These are phyloP conservation scores for Trichosporon ovoides DNA, from an alignment of 1,284 basidiomycete genomes.

Conservation along the genomic window DNA sequence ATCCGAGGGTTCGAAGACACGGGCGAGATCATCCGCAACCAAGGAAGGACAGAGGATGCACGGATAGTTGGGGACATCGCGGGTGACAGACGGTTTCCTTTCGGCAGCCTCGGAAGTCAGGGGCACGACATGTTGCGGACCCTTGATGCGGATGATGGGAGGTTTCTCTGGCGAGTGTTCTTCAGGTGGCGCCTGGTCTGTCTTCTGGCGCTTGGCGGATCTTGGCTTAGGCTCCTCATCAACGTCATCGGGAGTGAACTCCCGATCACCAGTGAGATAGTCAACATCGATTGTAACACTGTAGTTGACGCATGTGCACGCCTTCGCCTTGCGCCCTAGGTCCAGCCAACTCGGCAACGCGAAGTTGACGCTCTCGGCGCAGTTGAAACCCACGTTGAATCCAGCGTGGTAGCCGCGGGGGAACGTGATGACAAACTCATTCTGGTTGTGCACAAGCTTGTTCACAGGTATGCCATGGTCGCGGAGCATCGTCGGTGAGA, in stretches of 20 bases:
- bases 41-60: slow-evolving; percentile 75
- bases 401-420: slow-evolving; percentile 93
- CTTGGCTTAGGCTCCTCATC: neutral
- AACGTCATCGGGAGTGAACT: neutral
- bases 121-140: slow-evolving; percentile 4
- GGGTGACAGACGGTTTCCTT: slow-evolving; percentile 6
- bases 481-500: slow-evolving; percentile 76
- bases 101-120: neutral
- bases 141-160: neutral
- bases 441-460: slow-evolving; percentile 77
- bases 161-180: neutral
- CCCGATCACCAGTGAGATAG: slow-evolving; percentile 41
- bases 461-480: slow-evolving; percentile 80
- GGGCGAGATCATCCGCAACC: slow-evolving; percentile 57
- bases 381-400: slow-evolving; percentile 96
- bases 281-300: slow-evolving; percentile 91
- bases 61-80: slow-evolving; percentile 44
- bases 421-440: slow-evolving; percentile 95
- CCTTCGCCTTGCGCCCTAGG: slow-evolving; percentile 72
- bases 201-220: neutral
- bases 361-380: slow-evolving; percentile 97
- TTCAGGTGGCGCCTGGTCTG: neutral
- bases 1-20: slow-evolving; percentile 49
- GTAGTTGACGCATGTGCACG: slow-evolving; percentile 74
- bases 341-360: slow-evolving; percentile 93